Conservation (phyloP, 352 stramenopile genomes). For the Globisporangium viniferum region DNA sequence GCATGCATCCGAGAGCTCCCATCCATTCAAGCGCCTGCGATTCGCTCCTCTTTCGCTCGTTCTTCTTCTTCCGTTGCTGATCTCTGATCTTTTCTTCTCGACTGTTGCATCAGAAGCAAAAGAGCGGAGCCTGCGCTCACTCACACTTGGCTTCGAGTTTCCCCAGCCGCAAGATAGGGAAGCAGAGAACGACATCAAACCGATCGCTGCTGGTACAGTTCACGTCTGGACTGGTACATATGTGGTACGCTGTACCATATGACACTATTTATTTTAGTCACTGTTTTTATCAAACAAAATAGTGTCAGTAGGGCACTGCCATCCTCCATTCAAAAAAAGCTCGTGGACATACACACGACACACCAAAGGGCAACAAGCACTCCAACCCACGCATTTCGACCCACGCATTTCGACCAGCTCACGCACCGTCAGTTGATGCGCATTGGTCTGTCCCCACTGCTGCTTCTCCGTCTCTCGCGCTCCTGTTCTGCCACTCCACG, state of each 20-base stretch:
- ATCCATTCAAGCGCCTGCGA: constrained; percentile 28
- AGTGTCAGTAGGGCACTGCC: no score
- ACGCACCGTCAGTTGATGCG: constrained; percentile 7
- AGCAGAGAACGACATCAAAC: neutral
- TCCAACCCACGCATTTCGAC: neutral
- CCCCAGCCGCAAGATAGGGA: neutral
- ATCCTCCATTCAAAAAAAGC: constrained; percentile 1
- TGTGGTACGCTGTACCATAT: no score
- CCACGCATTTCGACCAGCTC: neutral
- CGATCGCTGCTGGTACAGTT: no score
- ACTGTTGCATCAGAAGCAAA: constrained; percentile 1
- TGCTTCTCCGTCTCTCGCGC: neutral
- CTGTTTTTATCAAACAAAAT: no score
- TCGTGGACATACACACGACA: neutral
- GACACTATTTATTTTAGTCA: no score
- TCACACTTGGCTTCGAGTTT: neutral
- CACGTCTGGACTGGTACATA: no score
- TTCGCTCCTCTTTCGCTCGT: constrained; percentile 7
- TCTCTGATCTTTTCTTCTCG: constrained; percentile 8
- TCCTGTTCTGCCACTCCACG: constrained; percentile 17
- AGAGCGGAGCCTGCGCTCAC: neutral
- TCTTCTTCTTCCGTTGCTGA: constrained; percentile 4
- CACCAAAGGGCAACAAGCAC: neutral
- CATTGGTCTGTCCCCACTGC: constrained; percentile 2
- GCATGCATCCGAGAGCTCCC: constrained; percentile 29